Evolutionary conservation across 495 filamentous ascomycete genomes (phyloP), one percentile per base, ranked within the genome.

Genomic region (Hypoxylon rickii): DNA sequence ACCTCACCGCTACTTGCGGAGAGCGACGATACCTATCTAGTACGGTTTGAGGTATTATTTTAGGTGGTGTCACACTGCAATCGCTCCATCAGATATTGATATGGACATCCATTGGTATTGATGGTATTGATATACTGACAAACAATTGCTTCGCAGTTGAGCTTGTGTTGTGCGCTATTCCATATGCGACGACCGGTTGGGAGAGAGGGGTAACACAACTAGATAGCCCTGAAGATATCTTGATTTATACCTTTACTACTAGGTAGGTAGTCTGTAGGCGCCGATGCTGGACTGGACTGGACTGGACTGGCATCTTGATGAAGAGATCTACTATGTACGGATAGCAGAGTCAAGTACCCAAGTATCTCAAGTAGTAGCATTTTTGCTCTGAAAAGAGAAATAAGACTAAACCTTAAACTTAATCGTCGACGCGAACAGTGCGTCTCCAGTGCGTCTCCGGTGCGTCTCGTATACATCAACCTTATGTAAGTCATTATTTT

Each of bases 131-230:
- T n/a, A n/a, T 17, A 18, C 15, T 7, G 17, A 18, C 16, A 32
- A 7, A 7, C 10, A 29, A 29, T 29, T 5, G 24, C 5, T 29
- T 5, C 26, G 26, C n/a, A n/a, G n/a, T n/a, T n/a, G 11, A 5
- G 26, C 26, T 31, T 31, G 5, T 31, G 32, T 32, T 20, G 13
- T 32, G 33, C 43, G 21, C 44, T 49, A 55, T 54, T 43, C 51
- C 51, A 26, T 29, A 61, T 61, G 51, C 58, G 58, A 61, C 51
- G 51, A 51, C 55, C 58, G 58, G 58, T 10, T 46, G 44, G 58
- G 51, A 55, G 51, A 55, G 38, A n/a, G n/a, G n/a, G n/a, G n/a
- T n/a, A n/a, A n/a, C n/a, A n/a, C n/a, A n/a, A n/a, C n/a, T n/a
- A n/a, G n/a, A n/a, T n/a, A n/a, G n/a, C n/a, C n/a, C n/a, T n/a